Conservation (phyloP, 2,329 filamentous ascomycete species). For the Pseudogymnoascus sp. region DNA sequence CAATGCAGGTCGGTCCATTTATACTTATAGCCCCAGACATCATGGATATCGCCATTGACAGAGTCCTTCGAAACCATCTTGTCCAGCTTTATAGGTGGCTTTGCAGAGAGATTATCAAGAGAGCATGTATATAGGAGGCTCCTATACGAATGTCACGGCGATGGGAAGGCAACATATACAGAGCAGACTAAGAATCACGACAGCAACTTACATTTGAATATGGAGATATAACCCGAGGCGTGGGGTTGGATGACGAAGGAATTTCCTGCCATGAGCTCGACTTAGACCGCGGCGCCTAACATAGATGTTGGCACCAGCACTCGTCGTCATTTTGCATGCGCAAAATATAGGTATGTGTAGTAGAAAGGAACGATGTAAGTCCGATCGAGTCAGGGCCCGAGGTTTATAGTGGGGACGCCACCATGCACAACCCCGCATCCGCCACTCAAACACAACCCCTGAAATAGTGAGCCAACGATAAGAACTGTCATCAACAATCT, state of each 20-base stretch:
- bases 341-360: neutral
- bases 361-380: neutral
- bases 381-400: neutral
- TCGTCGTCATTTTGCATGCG: neutral
- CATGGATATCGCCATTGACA: neutral
- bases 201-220: neutral
- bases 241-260: neutral
- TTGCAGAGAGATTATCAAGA: neutral
- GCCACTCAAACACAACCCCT: neutral
- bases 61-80: neutral
- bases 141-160: neutral
- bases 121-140: neutral
- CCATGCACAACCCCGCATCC: neutral
- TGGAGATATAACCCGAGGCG: neutral
- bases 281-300: conserved; percentile 1
- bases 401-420: neutral
- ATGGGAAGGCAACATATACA: neutral
- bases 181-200: neutral
- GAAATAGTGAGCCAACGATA: neutral
- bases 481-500: neutral
- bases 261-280: neutral
- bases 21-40: conserved; percentile 54
- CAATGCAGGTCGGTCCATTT: conserved; percentile 56
- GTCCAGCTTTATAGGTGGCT: neutral
- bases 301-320: neutral